Conservation (phyloP, 2,329 filamentous ascomycete genomes). For the Talaromyces rugulosus region DNA sequence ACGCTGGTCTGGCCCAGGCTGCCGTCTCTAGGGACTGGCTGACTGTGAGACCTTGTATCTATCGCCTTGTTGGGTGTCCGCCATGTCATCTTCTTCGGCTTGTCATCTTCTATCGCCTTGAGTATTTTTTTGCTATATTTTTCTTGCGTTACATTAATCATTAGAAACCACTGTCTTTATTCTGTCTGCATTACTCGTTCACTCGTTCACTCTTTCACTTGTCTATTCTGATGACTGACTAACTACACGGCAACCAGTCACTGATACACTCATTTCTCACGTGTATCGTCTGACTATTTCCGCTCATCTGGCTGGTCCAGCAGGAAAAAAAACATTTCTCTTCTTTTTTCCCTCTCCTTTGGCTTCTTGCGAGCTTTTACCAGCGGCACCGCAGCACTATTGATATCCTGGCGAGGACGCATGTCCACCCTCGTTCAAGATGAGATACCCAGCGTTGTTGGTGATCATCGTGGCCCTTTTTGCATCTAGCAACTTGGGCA, state of each 20-base stretch:
- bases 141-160: not conserved
- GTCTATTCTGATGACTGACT: not conserved
- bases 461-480: not conserved
- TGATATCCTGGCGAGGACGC: not conserved
- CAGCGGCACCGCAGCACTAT: not conserved
- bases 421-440: not conserved
- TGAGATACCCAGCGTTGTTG: not conserved
- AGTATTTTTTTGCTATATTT: not conserved
- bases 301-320: not conserved
- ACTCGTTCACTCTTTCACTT: not conserved
- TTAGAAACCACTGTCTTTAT: not conserved
- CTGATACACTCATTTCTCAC: not conserved
- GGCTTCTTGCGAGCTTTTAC: not conserved
- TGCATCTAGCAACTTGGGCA: not conserved
- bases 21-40: not conserved
- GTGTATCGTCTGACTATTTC: not conserved
- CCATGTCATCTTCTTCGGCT: not conserved
- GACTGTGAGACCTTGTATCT: constrained; percentile 1
- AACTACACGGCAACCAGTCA: not conserved
- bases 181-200: not conserved
- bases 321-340: not conserved
- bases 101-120: not conserved
- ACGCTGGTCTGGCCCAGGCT: not conserved
- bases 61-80: not conserved
- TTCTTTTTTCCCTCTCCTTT: not conserved